These are phyloP conservation scores for Heliamphora pulchella DNA, from an alignment of 179 eudicot species.

Conservation along the genomic window DNA sequence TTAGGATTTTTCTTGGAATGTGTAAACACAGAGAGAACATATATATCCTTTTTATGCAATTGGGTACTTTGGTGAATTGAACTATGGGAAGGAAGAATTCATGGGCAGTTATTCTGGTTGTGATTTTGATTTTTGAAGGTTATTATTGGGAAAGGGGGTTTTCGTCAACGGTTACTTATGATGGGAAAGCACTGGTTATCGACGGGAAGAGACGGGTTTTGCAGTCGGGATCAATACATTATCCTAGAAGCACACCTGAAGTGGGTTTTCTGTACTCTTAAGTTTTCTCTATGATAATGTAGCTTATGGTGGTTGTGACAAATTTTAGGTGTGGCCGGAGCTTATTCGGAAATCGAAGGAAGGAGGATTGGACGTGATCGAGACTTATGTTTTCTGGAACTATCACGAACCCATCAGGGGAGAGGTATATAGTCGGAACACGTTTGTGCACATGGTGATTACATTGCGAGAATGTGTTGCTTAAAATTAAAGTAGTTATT, in stretches of 20 bases:
- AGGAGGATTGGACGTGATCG: slow-evolving; percentile 50
- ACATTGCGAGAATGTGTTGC: no score
- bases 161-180: slow-evolving; percentile 33
- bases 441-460: no score
- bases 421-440: slow-evolving; percentile 25
- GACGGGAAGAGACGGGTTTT: slow-evolving; percentile 46
- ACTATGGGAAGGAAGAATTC: slow-evolving; percentile 14
- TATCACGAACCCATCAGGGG: slow-evolving; percentile 47
- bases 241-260: slow-evolving; percentile 47
- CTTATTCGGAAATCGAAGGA: slow-evolving; percentile 44
- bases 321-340: slow-evolving; percentile 40
- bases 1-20: background rate
- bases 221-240: slow-evolving; percentile 47
- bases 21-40: background rate
- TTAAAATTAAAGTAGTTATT: no score
- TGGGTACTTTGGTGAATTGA: background rate
- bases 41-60: background rate
- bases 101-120: slow-evolving; percentile 15
- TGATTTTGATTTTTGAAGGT: slow-evolving; percentile 21
- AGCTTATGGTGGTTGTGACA: slow-evolving; percentile 12
- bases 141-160: slow-evolving; percentile 20
- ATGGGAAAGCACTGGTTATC: slow-evolving; percentile 40
- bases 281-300: background rate
- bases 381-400: slow-evolving; percentile 50
- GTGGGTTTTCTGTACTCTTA: slow-evolving; percentile 17